Base-by-base conservation (phyloP, 1,284 basidiomycete genomes). In the Meira miltonrushii region DNA sequence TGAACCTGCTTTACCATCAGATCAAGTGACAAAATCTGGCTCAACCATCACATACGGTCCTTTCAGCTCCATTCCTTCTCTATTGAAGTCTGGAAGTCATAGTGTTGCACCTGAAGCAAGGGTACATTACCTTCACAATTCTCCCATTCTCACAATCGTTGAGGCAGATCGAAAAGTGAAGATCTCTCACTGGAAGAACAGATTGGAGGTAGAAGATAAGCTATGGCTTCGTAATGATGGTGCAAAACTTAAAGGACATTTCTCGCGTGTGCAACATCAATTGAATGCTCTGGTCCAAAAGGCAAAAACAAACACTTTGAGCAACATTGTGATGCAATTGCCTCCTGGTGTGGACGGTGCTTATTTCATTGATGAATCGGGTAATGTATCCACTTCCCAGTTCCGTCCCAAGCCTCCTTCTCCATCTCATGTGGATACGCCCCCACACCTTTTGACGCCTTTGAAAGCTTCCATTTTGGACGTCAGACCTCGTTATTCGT, bases 101-200 rank as follows among this genome's bases (percentile, higher is more conserved):
- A 15, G 41, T 9, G 44, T 65, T 4, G 4, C 28, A 33, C 17
- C 43, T 0, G 51, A 61, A 15, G 80, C 92, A 58, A 80, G 80
- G 6, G 82, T 96, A 2, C 91, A 95, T 73, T 98, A 90, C 80
- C 82, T 83, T 68, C 87, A 88, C 62, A 88, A 88, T 38, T 82
- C 85, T 57, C 90, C 94, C 0, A 84, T 95, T 44, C 79, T 92
- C 12, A 86, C 90, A 63, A 81, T 95, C 57, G 83, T 83, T 19
- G 85, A 82, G 50, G 55, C 55, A 37, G 83, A 85, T 58, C 86
- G 95, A 48, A 78, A 83, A 0, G 92, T 88, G 1, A 92, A 98
- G 80, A 86, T 98, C 68, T 92, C 90, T 64, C 94, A 98, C 78
- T 98, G 94, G 95, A 92, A 93, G 44, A 86, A 87, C 53, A 96